These are phyloP conservation scores for Boletellus deceptivus DNA, from an alignment of 1,284 basidiomycete genomes.

Conservation along the genomic window DNA sequence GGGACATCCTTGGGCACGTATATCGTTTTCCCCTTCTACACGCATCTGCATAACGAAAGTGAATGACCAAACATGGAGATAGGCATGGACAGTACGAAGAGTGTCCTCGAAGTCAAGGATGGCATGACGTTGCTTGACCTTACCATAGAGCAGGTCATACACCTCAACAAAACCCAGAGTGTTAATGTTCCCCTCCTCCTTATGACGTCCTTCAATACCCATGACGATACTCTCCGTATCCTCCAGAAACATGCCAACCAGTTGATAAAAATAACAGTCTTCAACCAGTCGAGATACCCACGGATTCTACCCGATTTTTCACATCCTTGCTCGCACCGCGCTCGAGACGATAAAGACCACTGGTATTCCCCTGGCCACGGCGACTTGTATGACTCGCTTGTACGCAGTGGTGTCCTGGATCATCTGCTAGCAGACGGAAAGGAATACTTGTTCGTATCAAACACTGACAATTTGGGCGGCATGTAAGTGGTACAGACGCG, in stretches of 20 bases:
- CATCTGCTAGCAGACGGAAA: conserved; percentile 92
- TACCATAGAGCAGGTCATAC: conserved; percentile 91
- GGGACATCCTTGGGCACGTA: conserved; percentile 87
- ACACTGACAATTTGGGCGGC: conserved; percentile 97
- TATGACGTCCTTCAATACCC: conserved; percentile 99
- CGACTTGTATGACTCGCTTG: conserved; percentile 89
- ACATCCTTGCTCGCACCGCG: conserved; percentile 71
- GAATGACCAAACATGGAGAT: conserved; percentile 5
- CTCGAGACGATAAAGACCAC: conserved; percentile 79
- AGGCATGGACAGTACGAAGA: conserved; percentile 89
- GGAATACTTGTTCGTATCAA: conserved; percentile 98
- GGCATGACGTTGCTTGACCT: conserved; percentile 98
- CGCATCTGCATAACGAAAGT: not conserved
- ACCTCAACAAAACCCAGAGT: conserved; percentile 64
- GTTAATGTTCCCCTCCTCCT: conserved; percentile 92
- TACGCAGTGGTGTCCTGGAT: conserved; percentile 93
- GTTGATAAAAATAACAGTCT: conserved; percentile 87
- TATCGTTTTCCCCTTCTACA: conserved; percentile 3
- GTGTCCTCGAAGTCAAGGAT: conserved; percentile 87
- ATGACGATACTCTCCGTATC: conserved; percentile 91
- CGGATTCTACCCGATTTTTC: conserved; percentile 92
- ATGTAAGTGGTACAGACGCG: conserved; percentile 88
- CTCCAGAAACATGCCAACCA: conserved; percentile 98
- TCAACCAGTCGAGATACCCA: conserved; percentile 97
- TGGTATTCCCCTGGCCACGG: conserved; percentile 99